A percentile compares a stretch with the other conserved stretches of the same genome.
Conservation (phyloP, 192 early-diverging fungal species). For the Backusella tarrabulga region DNA sequence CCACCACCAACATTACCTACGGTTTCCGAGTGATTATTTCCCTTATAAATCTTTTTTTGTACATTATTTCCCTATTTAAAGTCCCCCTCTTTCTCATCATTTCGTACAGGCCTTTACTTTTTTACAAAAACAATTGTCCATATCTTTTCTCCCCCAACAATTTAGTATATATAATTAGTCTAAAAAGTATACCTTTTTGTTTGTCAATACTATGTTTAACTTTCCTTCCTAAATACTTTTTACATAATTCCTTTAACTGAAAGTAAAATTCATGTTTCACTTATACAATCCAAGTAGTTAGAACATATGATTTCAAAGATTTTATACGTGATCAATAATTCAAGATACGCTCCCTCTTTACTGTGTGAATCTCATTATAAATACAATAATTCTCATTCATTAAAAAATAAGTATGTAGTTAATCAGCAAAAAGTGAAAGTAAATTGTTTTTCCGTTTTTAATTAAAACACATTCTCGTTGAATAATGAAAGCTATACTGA, state of each 20-base stretch:
- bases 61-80: constrained; percentile 1
- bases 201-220: not conserved
- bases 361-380: too few species aligned
- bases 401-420: too few species aligned
- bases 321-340: too few species aligned
- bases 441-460: too few species aligned
- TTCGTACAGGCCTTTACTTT: not conserved
- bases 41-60: not conserved
- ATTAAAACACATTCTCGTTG: too few species aligned
- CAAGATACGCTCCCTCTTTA: too few species aligned
- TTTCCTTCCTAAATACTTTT: not conserved
- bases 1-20: constrained; percentile 1
- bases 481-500: too few species aligned
- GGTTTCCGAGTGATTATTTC: constrained; percentile 4
- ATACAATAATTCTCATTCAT: too few species aligned
- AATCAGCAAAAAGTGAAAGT: too few species aligned
- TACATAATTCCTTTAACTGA: not conserved
- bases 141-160: not conserved
- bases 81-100: not conserved
- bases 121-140: not conserved
- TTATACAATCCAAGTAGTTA: too few species aligned
- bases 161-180: not conserved
- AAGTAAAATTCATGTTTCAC: not conserved
- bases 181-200: not conserved
- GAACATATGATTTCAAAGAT: too few species aligned